Evolutionary conservation across 306 rosid genomes (phyloP).

Genomic region (Citrullus colocynthis): DNA sequence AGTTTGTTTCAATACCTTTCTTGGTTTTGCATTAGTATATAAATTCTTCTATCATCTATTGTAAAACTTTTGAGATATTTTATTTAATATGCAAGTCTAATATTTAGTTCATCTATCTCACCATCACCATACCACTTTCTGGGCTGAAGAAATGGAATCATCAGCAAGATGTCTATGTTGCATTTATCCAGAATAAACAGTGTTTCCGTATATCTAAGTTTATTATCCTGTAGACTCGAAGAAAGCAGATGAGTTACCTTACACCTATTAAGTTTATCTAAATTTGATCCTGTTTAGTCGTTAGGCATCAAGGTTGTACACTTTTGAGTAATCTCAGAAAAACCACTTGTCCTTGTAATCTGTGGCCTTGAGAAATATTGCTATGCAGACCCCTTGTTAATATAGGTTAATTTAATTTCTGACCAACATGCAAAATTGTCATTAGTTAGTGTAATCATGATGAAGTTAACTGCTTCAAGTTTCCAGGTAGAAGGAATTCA

Average conservation of each 20-base stretch:
- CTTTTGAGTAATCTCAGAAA: neutral
- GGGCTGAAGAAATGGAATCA: neutral
- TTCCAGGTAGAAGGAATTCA: conserved; percentile 77
- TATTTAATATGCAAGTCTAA: neutral
- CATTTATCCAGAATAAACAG: neutral
- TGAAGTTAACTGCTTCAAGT: neutral
- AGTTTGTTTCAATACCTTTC: neutral
- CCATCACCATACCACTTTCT: neutral
- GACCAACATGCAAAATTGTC: neutral
- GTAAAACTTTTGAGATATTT: neutral
- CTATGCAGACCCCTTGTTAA: neutral
- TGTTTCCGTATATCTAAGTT: neutral
- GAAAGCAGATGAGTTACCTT: neutral
- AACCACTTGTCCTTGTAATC: neutral
- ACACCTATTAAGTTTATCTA: neutral
- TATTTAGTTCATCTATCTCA: neutral
- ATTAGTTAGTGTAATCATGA: neutral
- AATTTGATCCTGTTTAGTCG: neutral
- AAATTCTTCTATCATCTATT: neutral
- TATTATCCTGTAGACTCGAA: neutral
- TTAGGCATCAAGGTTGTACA: neutral
- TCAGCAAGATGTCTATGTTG: neutral
- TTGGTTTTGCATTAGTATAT: neutral
- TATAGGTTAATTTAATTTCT: neutral
- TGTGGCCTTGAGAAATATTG: neutral